Conservation (phyloP, 176 grass and related monocot species). For the Coix lacrymajobi region DNA sequence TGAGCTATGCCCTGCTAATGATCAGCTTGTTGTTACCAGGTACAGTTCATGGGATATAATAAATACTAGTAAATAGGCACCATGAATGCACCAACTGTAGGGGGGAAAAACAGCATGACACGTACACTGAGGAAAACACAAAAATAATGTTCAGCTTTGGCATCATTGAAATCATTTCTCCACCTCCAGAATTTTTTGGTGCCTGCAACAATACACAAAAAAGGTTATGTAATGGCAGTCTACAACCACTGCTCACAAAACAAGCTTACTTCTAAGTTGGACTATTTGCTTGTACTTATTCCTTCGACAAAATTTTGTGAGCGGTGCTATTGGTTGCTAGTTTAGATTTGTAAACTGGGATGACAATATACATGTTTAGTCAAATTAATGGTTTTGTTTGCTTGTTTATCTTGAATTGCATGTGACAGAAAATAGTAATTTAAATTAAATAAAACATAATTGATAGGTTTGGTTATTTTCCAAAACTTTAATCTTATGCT, state of each 20-base stretch:
- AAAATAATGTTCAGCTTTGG: not conserved
- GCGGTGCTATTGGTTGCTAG: not conserved
- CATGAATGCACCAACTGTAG: not conserved
- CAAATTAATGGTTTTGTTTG: not conserved
- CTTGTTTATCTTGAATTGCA: not conserved
- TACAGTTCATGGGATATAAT: conserved; percentile 5
- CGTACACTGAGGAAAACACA: not conserved
- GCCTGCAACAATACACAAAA: not conserved
- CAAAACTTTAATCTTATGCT: conserved; percentile 5
- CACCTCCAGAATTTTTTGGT: not conserved
- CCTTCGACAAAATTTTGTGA: not conserved
- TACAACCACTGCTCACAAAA: not conserved
- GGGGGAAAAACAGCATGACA: not conserved
- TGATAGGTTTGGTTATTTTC: not conserved
- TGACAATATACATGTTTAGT: not conserved
- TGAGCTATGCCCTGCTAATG: conserved; percentile 74
- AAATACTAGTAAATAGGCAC: not conserved
- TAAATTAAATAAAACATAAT: not conserved
- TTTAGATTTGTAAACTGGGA: not conserved
- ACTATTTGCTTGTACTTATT: not conserved
- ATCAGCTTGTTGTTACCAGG: conserved; percentile 88
- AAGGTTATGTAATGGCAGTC: not conserved
- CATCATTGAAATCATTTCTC: not conserved
- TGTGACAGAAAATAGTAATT: not conserved
- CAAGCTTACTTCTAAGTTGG: not conserved